These are phyloP conservation scores for Hanseniaspora gamundiae DNA, from an alignment of 1,139 yeast species.

Conservation along the genomic window DNA sequence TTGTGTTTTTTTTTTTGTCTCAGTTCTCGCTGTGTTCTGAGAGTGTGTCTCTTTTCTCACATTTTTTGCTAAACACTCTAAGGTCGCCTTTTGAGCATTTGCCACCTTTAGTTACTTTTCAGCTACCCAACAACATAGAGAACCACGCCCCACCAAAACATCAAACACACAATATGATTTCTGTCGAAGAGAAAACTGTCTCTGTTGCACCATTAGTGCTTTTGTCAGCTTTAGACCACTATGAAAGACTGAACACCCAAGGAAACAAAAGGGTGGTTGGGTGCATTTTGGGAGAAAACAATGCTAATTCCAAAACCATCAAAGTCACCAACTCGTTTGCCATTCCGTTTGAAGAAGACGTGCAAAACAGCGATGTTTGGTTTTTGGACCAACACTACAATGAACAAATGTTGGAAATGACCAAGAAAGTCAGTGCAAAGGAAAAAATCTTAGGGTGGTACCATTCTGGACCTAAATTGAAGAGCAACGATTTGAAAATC, in stretches of 20 bases:
- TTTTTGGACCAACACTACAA: conserved; percentile 93
- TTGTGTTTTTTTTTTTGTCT: neutral
- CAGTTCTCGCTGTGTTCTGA: neutral
- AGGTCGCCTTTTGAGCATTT: too few relatives aligned
- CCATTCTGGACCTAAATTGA: conserved; percentile 91
- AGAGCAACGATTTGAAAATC: conserved; percentile 78
- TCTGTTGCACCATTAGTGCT: conserved; percentile 93
- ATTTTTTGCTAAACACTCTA: too few relatives aligned
- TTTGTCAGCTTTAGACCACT: conserved; percentile 90
- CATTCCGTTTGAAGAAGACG: conserved; percentile 95
- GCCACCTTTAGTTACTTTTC: neutral
- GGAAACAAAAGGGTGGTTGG: conserved; percentile 83
- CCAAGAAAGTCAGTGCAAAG: conserved; percentile 91
- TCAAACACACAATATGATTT: too few relatives aligned
- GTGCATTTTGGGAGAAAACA: conserved; percentile 75
- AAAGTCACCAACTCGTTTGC: conserved; percentile 72
- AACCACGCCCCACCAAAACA: neutral
- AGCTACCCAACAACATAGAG: neutral
- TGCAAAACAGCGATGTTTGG: conserved; percentile 83
- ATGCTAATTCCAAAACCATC: conserved; percentile 34
- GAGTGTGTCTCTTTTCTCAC: neutral
- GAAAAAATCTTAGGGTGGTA: conserved; percentile 97
- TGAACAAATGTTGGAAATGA: conserved; percentile 96
- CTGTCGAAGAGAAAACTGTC: conserved; percentile 28
- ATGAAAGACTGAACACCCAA: conserved; percentile 66